phyloP scores from a whole-genome alignment of 768 basidiomycete species.

The Trametes villosa region DNA sequence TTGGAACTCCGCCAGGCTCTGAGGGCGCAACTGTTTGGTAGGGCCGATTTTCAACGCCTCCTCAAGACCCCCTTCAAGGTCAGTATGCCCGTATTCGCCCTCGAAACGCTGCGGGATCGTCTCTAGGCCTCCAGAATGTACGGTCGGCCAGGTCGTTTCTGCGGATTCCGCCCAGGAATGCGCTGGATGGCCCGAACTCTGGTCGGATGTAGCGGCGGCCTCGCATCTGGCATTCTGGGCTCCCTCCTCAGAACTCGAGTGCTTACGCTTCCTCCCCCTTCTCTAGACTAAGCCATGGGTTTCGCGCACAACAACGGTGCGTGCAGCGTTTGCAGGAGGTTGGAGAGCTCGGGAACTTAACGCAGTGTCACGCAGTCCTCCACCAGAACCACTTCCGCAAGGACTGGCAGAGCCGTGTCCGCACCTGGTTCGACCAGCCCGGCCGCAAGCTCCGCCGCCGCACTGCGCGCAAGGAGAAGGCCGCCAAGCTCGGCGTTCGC shows the following conservation, averaged over 20 bases:
- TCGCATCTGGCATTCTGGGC: slow-evolving; percentile 18
- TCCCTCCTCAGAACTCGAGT: slow-evolving; percentile 12
- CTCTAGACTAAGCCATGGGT: slow-evolving; percentile 68
- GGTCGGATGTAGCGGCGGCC: slow-evolving; percentile 32
- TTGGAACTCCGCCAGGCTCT: slow-evolving; percentile 24
- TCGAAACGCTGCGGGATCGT: slow-evolving; percentile 27
- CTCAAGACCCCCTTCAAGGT: slow-evolving; percentile 42
- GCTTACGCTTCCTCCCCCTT: slow-evolving; percentile 21
- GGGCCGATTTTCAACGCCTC: slow-evolving; percentile 28
- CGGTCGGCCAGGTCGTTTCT: slow-evolving; percentile 16
- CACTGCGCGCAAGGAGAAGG: slow-evolving; percentile 89
- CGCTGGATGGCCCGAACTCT: slow-evolving; percentile 31
- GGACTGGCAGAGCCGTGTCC: slow-evolving; percentile 97
- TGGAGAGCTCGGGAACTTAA: not conserved
- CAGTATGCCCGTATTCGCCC: slow-evolving; percentile 33
- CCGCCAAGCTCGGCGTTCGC: slow-evolving; percentile 87
- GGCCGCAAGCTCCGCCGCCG: slow-evolving; percentile 96
- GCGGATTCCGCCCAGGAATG: slow-evolving; percentile 20
- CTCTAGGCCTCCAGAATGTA: slow-evolving; percentile 20
- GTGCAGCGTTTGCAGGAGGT: slow-evolving; percentile 29
- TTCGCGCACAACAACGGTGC: slow-evolving; percentile 80
- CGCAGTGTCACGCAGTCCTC: slow-evolving; percentile 58
- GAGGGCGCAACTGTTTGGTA: slow-evolving; percentile 10
- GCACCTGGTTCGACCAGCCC: slow-evolving; percentile 99
- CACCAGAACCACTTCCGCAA: slow-evolving; percentile 96